These are phyloP conservation scores for Tricholoma bakamatsutake DNA, from an alignment of 768 basidiomycete genomes.

Conservation along the genomic window DNA sequence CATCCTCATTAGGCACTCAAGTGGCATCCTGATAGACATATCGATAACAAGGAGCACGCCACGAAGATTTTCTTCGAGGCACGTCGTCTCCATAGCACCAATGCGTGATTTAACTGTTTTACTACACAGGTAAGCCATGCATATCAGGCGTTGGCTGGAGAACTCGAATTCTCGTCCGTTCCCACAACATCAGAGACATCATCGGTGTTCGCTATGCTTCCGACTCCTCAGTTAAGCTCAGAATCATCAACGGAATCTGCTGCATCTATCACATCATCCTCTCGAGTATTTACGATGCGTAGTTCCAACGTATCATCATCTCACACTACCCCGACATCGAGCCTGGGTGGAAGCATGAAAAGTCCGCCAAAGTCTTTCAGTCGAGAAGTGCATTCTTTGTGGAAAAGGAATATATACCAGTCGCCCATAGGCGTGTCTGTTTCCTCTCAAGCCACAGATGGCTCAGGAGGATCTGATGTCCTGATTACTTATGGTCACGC, in stretches of 20 bases:
- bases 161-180: slow-evolving; percentile 19
- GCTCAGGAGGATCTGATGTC: neutral
- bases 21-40: slow-evolving; percentile 68
- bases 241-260: slow-evolving; percentile 18
- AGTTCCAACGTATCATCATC: slow-evolving; percentile 15
- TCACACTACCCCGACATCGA: slow-evolving; percentile 25
- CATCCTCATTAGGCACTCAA: slow-evolving; percentile 40
- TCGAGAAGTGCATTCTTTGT: neutral
- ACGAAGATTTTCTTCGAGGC: slow-evolving; percentile 57
- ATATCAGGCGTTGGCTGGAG: slow-evolving; percentile 48
- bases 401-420: neutral
- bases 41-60: slow-evolving; percentile 43
- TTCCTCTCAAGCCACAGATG: neutral
- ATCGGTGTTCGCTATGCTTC: slow-evolving; percentile 3
- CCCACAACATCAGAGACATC: slow-evolving; percentile 6
- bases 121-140: slow-evolving; percentile 44
- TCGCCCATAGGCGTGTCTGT: neutral
- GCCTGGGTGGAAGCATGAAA: slow-evolving; percentile 17
- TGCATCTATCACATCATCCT: slow-evolving; percentile 22
- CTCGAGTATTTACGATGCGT: slow-evolving; percentile 22
- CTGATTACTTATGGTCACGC: neutral
- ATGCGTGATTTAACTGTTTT: slow-evolving; percentile 4
- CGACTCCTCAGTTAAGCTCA: slow-evolving; percentile 14
- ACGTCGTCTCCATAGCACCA: slow-evolving; percentile 12
- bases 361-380: slow-evolving; percentile 9